These are phyloP conservation scores for Clavariopsis aquatica DNA, from an alignment of 495 filamentous ascomycete species.

Conservation along the genomic window DNA sequence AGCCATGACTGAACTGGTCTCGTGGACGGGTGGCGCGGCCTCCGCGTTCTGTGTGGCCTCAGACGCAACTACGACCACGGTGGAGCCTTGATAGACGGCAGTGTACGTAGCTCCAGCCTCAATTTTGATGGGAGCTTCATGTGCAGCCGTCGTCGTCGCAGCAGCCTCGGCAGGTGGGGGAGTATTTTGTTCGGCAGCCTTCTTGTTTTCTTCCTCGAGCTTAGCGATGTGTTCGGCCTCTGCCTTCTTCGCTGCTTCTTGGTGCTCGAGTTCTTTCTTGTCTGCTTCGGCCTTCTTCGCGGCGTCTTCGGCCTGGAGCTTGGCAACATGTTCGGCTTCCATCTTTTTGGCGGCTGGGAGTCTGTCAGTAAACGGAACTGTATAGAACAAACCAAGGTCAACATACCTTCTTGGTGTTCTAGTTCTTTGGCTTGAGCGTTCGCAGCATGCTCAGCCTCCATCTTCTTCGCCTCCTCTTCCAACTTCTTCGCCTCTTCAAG, in stretches of 20 bases:
- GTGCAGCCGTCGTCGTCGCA: neutral
- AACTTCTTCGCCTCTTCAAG: neutral
- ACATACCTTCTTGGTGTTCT: neutral
- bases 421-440: neutral
- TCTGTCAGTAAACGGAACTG: neutral
- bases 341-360: neutral
- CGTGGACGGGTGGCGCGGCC: neutral
- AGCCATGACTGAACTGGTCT: too few relatives aligned
- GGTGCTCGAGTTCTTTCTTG: neutral
- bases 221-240: conserved; percentile 6
- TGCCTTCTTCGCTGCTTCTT: neutral
- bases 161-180: neutral
- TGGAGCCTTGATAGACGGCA: neutral
- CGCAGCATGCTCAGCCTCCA: neutral
- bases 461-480: neutral
- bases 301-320: neutral
- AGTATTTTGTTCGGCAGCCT: neutral
- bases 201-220: neutral
- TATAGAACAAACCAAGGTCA: neutral
- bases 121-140: neutral
- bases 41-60: neutral
- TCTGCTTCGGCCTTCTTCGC: neutral
- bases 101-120: neutral
- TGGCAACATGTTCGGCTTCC: conserved; percentile 1
- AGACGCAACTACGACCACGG: neutral